Evolutionary conservation across 1,284 basidiomycete genomes (phyloP), one percentile per base, ranked within the genome.

Genomic region (Pseudozyma sp.): DNA sequence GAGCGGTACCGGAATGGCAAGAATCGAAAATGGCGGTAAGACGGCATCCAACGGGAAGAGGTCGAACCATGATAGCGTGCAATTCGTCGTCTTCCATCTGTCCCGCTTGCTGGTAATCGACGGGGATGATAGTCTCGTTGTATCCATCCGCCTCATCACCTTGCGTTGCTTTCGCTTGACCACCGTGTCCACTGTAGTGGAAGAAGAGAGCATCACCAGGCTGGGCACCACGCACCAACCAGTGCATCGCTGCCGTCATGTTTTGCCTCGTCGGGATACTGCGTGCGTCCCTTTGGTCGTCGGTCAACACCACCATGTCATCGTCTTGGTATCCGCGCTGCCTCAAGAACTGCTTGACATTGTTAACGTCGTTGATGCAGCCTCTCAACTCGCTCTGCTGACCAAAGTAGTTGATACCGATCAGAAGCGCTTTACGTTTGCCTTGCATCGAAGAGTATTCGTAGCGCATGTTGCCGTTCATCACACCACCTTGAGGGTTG

Each of bases 51-150:
- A 84, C 59, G 25, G 82, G 83, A 18, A 85, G 61, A 3, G 79
- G 83, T 11, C 83, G 76, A 40, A 85, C 83, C 54, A 85, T 51
- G 62, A 82, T 78, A 31, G 75, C 78, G 62, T 85, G 81, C 67
- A 85, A 66, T 60, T 85, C 83, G 52, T 85, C 83, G 62, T 85
- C 83, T 50, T 83, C 77, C 63, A 85, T 85, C 70, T 85, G 82
- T 3, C 83, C 83, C 0, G 75, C 70, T 38, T 56, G 60, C 59
- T 83, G 63, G 61, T 80, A 85, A 57, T 85, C 83, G n/a, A 85
- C 57, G 13, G 83, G 83, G 45, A 85, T 70, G 57, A 85, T 79
- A 36, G 83, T 85, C 70, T 85, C 83, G 69, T 85, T 85, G 72
- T 79, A 79, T 3, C 83, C 83, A 44, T 85, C 83, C 21, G 79